Evolutionary conservation across 2,329 filamentous ascomycete species (phyloP).

Genomic region (Daldinia sp.): DNA sequence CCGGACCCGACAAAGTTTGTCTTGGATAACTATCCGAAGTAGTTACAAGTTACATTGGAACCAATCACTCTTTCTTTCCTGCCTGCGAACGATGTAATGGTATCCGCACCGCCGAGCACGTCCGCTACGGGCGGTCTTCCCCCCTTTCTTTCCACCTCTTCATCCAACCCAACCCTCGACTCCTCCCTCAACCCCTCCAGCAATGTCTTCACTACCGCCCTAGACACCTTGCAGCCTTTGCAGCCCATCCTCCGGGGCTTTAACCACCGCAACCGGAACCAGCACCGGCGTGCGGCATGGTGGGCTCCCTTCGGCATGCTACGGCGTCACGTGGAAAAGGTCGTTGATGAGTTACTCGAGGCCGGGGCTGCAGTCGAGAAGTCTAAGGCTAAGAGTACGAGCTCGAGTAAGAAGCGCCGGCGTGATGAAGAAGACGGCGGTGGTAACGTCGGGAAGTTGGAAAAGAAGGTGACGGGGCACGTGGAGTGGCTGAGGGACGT

Average conservation of each 20-base stretch:
- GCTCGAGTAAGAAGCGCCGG: constrained; percentile 52
- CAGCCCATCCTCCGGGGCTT: constrained; percentile 72
- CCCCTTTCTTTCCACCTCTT: background rate
- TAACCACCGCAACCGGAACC: constrained; percentile 87
- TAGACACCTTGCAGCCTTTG: constrained; percentile 39
- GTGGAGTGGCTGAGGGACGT: constrained; percentile 52
- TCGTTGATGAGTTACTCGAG: constrained; percentile 54
- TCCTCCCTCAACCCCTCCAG: no score
- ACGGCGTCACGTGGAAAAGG: constrained; percentile 68
- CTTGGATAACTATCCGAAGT: no score
- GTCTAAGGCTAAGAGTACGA: constrained; percentile 52
- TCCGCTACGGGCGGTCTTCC: background rate
- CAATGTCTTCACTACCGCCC: constrained; percentile 35
- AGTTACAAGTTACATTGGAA: background rate
- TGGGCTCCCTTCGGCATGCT: constrained; percentile 77
- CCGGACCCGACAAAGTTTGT: no score
- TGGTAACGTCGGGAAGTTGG: background rate
- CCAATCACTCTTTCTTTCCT: background rate
- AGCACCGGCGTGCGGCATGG: constrained; percentile 84
- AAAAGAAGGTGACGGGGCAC: constrained; percentile 34
- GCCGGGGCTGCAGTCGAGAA: constrained; percentile 37
- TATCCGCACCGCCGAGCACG: background rate
- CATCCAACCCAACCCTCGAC: background rate
- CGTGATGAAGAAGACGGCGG: constrained; percentile 40
- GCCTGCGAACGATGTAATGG: constrained; percentile 20